Evolutionary conservation across 2,329 filamentous ascomycete species (phyloP).

Genomic region (Coniosporium tulheliwenetii): DNA sequence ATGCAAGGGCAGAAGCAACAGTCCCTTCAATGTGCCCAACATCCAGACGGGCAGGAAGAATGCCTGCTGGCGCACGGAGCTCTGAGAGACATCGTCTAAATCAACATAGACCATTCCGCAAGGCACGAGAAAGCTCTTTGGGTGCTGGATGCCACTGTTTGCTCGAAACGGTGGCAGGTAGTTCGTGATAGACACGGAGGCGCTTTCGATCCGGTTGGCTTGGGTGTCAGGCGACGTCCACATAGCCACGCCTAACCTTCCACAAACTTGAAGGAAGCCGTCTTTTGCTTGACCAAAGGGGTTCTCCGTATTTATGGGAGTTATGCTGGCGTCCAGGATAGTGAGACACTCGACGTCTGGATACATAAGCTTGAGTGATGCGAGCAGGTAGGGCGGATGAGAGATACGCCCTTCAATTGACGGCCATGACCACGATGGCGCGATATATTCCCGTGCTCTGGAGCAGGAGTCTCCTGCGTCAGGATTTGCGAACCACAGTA

Average conservation of each 20-base stretch:
- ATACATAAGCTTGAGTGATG: not conserved
- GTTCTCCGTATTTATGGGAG: not conserved
- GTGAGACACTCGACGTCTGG: not conserved
- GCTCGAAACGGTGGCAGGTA: too few relatives aligned
- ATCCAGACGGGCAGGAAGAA: too few relatives aligned
- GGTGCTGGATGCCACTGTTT: too few relatives aligned
- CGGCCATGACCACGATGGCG: not conserved
- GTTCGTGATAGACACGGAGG: too few relatives aligned
- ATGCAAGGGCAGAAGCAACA: too few relatives aligned
- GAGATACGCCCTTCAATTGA: not conserved
- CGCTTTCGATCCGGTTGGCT: too few relatives aligned
- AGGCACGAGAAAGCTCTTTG: too few relatives aligned
- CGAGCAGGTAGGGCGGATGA: not conserved
- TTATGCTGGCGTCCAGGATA: not conserved
- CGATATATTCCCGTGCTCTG: not conserved
- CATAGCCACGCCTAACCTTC: not conserved
- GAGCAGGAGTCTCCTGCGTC: not conserved
- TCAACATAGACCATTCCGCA: too few relatives aligned
- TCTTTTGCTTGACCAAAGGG: not conserved
- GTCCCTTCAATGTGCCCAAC: too few relatives aligned
- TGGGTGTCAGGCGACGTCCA: not conserved
- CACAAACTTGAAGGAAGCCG: not conserved
- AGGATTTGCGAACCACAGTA: not conserved
- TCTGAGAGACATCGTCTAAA: too few relatives aligned
- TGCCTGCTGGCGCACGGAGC: too few relatives aligned